These are phyloP conservation scores for Cercospora berteroae DNA, from an alignment of 2,329 filamentous ascomycete species.

Conservation along the genomic window DNA sequence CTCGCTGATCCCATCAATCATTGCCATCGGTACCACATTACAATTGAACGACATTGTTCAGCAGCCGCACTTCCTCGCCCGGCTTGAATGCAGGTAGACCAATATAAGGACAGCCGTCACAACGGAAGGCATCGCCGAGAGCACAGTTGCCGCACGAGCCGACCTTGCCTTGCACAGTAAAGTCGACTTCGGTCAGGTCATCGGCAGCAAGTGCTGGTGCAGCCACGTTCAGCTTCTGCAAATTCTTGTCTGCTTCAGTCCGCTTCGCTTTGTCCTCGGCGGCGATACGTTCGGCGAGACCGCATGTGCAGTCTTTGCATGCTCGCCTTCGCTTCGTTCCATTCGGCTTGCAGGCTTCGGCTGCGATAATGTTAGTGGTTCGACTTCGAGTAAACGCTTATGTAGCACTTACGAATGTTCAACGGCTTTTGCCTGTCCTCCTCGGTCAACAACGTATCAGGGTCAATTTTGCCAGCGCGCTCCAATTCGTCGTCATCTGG, in stretches of 20 bases:
- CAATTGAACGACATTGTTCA: conserved; percentile 84
- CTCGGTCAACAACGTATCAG: conserved; percentile 80
- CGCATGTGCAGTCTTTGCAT: conserved; percentile 98
- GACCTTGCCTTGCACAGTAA: conserved; percentile 95
- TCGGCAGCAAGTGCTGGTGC: conserved; percentile 63
- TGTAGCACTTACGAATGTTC: conserved; percentile 62
- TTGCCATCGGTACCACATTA: conserved; percentile 40
- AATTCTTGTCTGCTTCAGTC: conserved; percentile 57
- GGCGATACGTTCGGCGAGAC: conserved; percentile 78
- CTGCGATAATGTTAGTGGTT: conserved; percentile 44
- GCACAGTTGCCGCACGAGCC: conserved; percentile 94
- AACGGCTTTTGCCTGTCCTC: conserved; percentile 77
- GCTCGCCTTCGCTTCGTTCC: conserved; percentile 80
- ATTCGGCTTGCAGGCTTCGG: conserved; percentile 82
- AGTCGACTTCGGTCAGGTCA: conserved; percentile 88
- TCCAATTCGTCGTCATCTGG: conserved; percentile 49
- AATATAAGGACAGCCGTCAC: conserved; percentile 74
- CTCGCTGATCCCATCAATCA: conserved; percentile 13
- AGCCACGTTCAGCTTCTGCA: conserved; percentile 52
- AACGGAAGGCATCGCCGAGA: conserved; percentile 75
- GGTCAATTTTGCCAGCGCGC: conserved; percentile 80
- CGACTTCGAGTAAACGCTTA: too few relatives aligned
- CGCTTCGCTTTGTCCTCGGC: conserved; percentile 76
- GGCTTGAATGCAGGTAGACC: conserved; percentile 95
- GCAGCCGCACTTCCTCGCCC: conserved; percentile 84